Base-by-base conservation (phyloP, 495 filamentous ascomycete genomes). In the Hypomontagnella monticulosa region DNA sequence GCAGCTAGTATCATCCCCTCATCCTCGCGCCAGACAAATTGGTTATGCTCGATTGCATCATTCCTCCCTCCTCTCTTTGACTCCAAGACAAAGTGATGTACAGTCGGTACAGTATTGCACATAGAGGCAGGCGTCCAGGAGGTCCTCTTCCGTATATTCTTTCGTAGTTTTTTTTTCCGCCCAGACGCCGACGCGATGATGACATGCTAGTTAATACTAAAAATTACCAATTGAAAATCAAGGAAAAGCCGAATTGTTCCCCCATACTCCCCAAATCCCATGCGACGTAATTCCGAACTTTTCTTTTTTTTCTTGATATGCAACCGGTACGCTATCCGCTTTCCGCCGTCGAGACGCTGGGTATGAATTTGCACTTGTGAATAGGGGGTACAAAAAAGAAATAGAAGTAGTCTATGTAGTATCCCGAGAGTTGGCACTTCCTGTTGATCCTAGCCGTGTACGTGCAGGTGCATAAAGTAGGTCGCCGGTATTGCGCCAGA, bases 391-490 rank as follows among this genome's bases (percentile, higher is more conserved):
- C 55, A 64, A 36, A 62, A 57, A 55, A 10, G 19, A 48, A 42
- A 14, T 36, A 52, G 55, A 55, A 47, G 30, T 15, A 36, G 12
- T 55, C 54, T 52, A 60, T 64, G 60, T 57, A 51, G 23, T 46
- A 50, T 61, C 48, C 66, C 55, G 60, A 69, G 33, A 52, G 37
- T 52, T 58, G 60, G 38, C 51, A 42, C 37, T 46, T 27, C 57
- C 50, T n/a, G 66, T 34, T 56, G 60, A 64, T 69, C 66, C 33
- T 57, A 64, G 16, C 66, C 60, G 20, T 12, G 56, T 64, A 61
- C 40, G 50, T 56, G 56, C 66, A 64, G 55, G 37, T 61, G 66
- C 66, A 69, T 63, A 27, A 69, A n/a, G 66, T 69, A 64, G 66
- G 66, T 69, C 66, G 66, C 66, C 66, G 66, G 61, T 23, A 46